phyloP scores from a whole-genome alignment of 2,329 filamentous ascomycete species.

The Cladosporium colombiae region DNA sequence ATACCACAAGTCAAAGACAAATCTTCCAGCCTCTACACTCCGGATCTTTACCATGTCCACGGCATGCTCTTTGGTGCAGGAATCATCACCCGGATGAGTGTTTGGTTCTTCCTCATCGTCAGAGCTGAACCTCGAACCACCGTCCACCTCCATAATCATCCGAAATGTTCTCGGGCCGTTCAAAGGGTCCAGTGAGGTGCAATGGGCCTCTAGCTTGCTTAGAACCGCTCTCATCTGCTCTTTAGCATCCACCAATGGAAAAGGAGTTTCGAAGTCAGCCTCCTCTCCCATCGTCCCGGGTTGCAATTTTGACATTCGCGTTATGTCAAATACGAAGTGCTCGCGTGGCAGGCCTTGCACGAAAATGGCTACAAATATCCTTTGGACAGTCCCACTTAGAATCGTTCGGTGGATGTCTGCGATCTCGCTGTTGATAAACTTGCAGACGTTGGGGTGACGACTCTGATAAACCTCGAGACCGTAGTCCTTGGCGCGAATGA shows the following conservation, averaged over 20 bases:
- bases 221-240: no score
- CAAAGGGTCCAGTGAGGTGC: not conserved
- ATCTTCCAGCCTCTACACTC: not conserved
- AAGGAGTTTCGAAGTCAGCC: not conserved
- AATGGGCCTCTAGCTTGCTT: not conserved
- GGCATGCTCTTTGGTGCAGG: not conserved
- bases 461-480: not conserved
- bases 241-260: not conserved
- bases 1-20: not conserved
- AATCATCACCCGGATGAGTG: not conserved
- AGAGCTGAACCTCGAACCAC: no score
- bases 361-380: not conserved
- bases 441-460: not conserved
- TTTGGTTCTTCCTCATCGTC: not conserved
- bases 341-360: not conserved
- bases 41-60: not conserved
- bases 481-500: not conserved
- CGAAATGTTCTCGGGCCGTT: not conserved
- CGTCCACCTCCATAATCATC: not conserved
- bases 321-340: no score
- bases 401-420: not conserved
- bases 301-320: not conserved
- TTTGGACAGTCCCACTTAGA: not conserved
- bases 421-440: no score
- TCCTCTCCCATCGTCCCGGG: no score